phyloP scores from a whole-genome alignment of 768 basidiomycete genomes.

The Mycena chlorophos region DNA sequence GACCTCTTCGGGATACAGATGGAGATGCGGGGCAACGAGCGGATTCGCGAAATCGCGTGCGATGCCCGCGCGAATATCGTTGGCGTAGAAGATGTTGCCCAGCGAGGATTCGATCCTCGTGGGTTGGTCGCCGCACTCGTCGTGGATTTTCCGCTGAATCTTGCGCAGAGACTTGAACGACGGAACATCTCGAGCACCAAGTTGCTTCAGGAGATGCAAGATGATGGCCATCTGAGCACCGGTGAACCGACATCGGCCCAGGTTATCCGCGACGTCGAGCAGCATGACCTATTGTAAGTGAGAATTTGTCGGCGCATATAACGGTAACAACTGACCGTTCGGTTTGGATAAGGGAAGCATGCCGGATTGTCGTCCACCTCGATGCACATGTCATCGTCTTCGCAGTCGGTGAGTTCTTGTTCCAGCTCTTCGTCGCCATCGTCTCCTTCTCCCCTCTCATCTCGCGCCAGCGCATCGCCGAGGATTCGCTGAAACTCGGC shows the following conservation, averaged over 20 bases:
- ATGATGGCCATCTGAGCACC: conserved; percentile 30
- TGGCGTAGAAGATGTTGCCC: conserved; percentile 7
- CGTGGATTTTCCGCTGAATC: conserved; percentile 23
- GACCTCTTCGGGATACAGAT: background rate
- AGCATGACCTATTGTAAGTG: conserved; percentile 8
- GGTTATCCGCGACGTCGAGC: conserved; percentile 34
- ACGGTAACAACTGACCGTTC: background rate
- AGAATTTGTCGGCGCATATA: background rate
- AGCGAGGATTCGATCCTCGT: conserved; percentile 11
- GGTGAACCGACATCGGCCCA: conserved; percentile 34
- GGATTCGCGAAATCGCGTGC: background rate
- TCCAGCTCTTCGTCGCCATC: background rate
- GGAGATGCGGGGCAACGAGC: background rate
- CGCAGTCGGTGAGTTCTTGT: background rate
- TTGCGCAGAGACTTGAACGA: conserved; percentile 25
- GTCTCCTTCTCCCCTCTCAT: background rate
- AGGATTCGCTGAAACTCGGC: background rate
- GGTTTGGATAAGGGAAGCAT: background rate
- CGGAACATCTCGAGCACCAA: conserved; percentile 31
- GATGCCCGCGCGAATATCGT: conserved; percentile 2
- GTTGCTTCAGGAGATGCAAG: conserved; percentile 31
- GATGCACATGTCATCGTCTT: background rate
- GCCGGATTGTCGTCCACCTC: background rate
- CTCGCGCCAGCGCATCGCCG: background rate
- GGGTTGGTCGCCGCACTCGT: conserved; percentile 9